A percentile compares a stretch with the other conserved stretches of the same genome.
These are phyloP conservation scores for Anthostomella pinea DNA, from an alignment of 2,329 filamentous ascomycete species.

Conservation along the genomic window DNA sequence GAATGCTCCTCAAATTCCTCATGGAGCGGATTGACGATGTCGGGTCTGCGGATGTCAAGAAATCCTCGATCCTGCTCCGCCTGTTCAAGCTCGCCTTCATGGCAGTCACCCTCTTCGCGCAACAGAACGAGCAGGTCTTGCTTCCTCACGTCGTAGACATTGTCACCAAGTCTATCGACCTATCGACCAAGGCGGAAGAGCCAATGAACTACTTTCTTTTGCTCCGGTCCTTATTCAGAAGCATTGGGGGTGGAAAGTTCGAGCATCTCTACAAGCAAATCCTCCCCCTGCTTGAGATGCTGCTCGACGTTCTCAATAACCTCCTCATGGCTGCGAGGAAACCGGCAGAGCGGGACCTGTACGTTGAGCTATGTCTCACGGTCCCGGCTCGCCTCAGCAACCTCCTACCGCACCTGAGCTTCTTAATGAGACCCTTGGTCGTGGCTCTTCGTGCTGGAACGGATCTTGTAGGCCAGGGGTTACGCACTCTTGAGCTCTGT, in stretches of 20 bases:
- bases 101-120: conserved; percentile 94
- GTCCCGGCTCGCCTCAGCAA: conserved; percentile 94
- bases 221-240: conserved; percentile 86
- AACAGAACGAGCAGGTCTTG: conserved; percentile 92
- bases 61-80: conserved; percentile 85
- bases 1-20: conserved; percentile 94
- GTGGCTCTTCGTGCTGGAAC: conserved; percentile 88
- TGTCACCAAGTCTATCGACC: conserved; percentile 92
- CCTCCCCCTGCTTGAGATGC: conserved; percentile 91
- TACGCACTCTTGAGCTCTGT: conserved; percentile 91
- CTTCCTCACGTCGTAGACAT: conserved; percentile 96
- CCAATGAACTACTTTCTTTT: conserved; percentile 99
- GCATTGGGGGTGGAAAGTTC: conserved; percentile 95
- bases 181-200: conserved; percentile 92
- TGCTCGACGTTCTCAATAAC: conserved; percentile 95
- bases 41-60: conserved; percentile 85
- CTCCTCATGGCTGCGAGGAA: conserved; percentile 86
- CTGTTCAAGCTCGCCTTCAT: conserved; percentile 99
- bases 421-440: conserved; percentile 95
- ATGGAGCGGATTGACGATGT: conserved; percentile 97
- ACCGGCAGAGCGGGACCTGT: conserved; percentile 86
- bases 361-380: conserved; percentile 94
- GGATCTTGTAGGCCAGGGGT: conserved; percentile 89
- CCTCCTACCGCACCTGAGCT: conserved; percentile 89
- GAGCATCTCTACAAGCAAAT: conserved; percentile 99